Evolutionary conservation across 2,329 filamentous ascomycete genomes (phyloP).

Genomic region (Xylaria digitata): DNA sequence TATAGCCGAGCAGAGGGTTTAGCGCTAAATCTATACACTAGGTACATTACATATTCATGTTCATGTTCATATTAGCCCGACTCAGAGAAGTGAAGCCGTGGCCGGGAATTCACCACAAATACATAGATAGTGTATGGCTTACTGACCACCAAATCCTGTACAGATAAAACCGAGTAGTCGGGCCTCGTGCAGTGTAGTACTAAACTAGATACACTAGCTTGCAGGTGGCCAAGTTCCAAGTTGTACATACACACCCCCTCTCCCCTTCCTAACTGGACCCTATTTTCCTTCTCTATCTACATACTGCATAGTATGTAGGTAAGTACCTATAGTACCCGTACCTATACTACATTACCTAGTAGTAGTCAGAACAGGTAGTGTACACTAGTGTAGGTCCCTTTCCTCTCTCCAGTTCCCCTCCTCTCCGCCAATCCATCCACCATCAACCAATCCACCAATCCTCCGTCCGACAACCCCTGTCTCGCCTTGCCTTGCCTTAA

Average conservation of each 20-base stretch:
- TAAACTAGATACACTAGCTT: constrained; percentile 17
- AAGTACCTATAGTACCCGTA: too few species aligned
- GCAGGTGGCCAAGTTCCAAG: neutral
- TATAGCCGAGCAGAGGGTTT: constrained; percentile 28
- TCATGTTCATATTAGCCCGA: neutral
- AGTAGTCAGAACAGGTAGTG: too few species aligned
- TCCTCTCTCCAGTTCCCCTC: constrained; percentile 20
- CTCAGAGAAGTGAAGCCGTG: constrained; percentile 1
- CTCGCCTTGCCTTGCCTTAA: constrained; percentile 37
- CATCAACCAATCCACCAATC: constrained; percentile 12
- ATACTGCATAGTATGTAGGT: too few species aligned
- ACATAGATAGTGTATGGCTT: constrained; percentile 9
- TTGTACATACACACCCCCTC: constrained; percentile 13
- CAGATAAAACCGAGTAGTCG: constrained; percentile 50
- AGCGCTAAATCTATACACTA: constrained; percentile 12
- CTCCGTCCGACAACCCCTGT: constrained; percentile 30
- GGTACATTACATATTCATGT: neutral
- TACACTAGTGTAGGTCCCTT: neutral
- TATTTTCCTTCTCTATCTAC: too few species aligned
- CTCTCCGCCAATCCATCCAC: constrained; percentile 21
- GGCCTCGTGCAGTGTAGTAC: constrained; percentile 43
- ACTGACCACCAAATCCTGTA: constrained; percentile 1
- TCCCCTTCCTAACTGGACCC: too few species aligned
- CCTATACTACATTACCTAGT: too few species aligned
- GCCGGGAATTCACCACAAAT: constrained; percentile 7